Base-by-base conservation (phyloP, 78 protist species). In the Dictyostelium purpureum region DNA sequence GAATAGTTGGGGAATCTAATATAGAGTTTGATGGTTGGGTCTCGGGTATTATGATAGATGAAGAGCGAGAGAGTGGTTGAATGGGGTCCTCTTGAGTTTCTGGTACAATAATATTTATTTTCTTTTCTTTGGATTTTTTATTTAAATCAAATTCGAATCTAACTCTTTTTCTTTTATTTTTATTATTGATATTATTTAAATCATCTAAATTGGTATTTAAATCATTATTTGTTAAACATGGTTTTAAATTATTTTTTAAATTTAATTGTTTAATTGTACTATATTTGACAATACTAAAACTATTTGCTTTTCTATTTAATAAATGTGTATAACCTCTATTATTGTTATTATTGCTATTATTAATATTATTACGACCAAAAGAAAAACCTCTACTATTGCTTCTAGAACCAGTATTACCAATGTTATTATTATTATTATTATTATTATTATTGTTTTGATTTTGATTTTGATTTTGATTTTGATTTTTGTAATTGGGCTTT, bases 401-500 rank as follows among this genome's bases (percentile, higher is more conserved):
- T 12, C 31, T 63, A 63, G n/a, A 28, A 35, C 31, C 31, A 63
- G n/a, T 63, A 35, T 63, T 63, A 63, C 31, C 26, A 42, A 38
- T 69, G 40, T 40, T 69, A n/a, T 69, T 69, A 42, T 69, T 69
- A 42, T 69, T 69, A 42, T 69, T 69, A 47, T 45, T 45, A 28
- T 43, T 71, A 37, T 52, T 52, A 37, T 52, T 52, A 54, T 52
- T 76, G 2, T 52, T 37, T 21, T 76, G 31, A 21, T 75, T 26
- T 3, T 52, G 14, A 21, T 47, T 76, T 4, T 35, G 28, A 6
- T 76, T 76, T 4, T 76, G 24, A n/a, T 52, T 49, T 6, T 52
- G 24, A 37, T 35, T 75, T 21, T 52, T 49, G 14, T 75, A 16
- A 33, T 56, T 76, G 21, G 5, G 12, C n/a, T n/a, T n/a, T n/a